Evolutionary conservation across 2,329 filamentous ascomycete genomes (phyloP), one percentile per base, ranked within the genome.

Genomic region (Penicillium olsonii): DNA sequence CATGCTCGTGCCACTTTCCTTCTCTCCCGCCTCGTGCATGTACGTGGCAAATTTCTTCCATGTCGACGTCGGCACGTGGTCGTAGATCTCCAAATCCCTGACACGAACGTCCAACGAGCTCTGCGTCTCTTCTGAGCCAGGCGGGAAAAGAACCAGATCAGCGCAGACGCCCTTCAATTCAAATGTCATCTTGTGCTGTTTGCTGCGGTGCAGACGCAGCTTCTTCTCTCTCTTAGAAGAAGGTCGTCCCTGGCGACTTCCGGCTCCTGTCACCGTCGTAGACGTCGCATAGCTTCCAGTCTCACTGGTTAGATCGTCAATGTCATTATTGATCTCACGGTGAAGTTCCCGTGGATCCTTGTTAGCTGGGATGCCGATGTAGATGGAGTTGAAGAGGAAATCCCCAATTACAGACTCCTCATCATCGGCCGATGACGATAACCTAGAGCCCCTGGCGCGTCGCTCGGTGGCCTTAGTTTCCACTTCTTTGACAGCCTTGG

Each of bases 31-130:
- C 65, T 95, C 90, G 51, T 88, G 84, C 75, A 95, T 88, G 62
- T 96, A 96, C 0, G 92, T 97, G 12, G 90, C 86, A 72, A 99
- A 99, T 68, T 96, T 99, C 70, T 89, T 95, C 95, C 95, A 99
- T 0, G 92, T 96, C 3, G 94, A 99, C 0, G 90, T 92, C 2
- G 91, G 90, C 2, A 99, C 82, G 65, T 96, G 90, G 68, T 99
- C 94, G 54, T 94, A 96, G 14, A 99, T 85, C 59, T 96, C 92
- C 11, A 99, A 77, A 50, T 94, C 87, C 33, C 84, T 81, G 10
- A 99, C 78, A 8, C 90, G 84, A 27, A 97, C 76, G 68, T 96
- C 90, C 31, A 97, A 77, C 17, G 91, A 95, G 68, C 86, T 95
- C 65, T 95, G 83, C 0, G 90, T 94, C 68, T 96, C 91, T 1